Percentiles rank a stretch among this genome's conserved stretches.
These are phyloP conservation scores for Venturia asperata DNA, from an alignment of 2,329 filamentous ascomycete species.

Conservation along the genomic window DNA sequence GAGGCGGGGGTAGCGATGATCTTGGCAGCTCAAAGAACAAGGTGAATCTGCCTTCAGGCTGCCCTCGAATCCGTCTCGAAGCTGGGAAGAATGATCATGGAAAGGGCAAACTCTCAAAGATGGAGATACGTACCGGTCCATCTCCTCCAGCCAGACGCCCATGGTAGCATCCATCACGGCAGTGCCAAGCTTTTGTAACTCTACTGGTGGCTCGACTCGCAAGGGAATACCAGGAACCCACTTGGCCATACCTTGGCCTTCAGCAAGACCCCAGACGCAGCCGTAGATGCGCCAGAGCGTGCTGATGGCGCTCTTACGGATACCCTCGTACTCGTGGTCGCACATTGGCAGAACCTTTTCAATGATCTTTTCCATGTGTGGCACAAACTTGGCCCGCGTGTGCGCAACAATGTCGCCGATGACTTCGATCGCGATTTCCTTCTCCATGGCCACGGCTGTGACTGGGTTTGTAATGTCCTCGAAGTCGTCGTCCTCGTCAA, in stretches of 20 bases:
- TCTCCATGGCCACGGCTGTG: conserved; percentile 86
- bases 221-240: conserved; percentile 85
- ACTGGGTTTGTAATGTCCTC: conserved; percentile 79
- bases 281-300: conserved; percentile 92
- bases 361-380: conserved; percentile 84
- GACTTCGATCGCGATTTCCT: conserved; percentile 94
- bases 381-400: conserved; percentile 70
- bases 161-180: conserved; percentile 79
- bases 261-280: conserved; percentile 80
- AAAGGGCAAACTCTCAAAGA: not conserved
- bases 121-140: conserved; percentile 70
- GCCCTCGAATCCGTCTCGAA: not conserved
- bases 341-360: conserved; percentile 72
- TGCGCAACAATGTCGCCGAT: conserved; percentile 87
- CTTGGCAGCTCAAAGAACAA: not conserved
- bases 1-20: not conserved
- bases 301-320: conserved; percentile 83
- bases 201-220: conserved; percentile 67
- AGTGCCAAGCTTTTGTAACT: conserved; percentile 78
- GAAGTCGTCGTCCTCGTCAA: conserved; percentile 62
- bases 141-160: conserved; percentile 79
- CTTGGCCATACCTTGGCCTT: conserved; percentile 69
- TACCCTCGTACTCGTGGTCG: conserved; percentile 87
- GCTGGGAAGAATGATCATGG: not conserved
- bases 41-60: not conserved